Percentiles rank a stretch among this genome's conserved stretches.
Conservation (phyloP, 1,139 yeast genomes). For the Geotrichum citri-aurantii region DNA sequence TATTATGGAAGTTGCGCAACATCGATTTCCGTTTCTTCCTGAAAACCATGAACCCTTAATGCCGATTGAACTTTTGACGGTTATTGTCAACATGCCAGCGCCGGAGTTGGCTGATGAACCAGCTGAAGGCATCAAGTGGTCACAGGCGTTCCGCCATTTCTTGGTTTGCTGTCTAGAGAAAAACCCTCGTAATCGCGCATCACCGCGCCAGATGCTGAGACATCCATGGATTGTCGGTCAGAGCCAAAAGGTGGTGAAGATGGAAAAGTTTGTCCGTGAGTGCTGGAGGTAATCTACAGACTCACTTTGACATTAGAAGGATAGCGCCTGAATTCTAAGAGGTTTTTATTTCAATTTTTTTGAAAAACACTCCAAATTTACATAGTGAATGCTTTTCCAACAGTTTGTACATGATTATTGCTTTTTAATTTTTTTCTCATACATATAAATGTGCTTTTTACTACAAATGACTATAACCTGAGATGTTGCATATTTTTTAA, state of each 20-base stretch:
- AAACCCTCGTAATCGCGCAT: slow-evolving; percentile 73
- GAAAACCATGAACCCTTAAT: slow-evolving; percentile 48
- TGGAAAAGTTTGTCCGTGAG: slow-evolving; percentile 78
- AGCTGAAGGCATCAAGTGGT: slow-evolving; percentile 71
- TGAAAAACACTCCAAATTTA: not conserved
- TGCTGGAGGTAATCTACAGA: slow-evolving; percentile 51
- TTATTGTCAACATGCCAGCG: slow-evolving; percentile 70
- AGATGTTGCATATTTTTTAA: no score
- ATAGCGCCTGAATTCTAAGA: not conserved
- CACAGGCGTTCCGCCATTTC: slow-evolving; percentile 75
- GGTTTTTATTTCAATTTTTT: not conserved
- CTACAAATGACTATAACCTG: no score
- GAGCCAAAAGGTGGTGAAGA: slow-evolving; percentile 60
- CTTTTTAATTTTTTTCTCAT: not conserved
- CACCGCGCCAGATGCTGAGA: slow-evolving; percentile 84
- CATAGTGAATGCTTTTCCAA: not conserved
- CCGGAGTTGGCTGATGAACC: slow-evolving; percentile 78
- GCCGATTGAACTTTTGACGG: slow-evolving; percentile 80
- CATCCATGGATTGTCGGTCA: slow-evolving; percentile 92
- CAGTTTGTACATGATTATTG: not conserved
- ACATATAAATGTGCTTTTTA: no score
- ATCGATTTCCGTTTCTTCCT: slow-evolving; percentile 65
- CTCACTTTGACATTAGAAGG: not conserved
- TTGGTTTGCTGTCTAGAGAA: slow-evolving; percentile 75
- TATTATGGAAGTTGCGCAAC: slow-evolving; percentile 84